Conservation (phyloP, 306 rosid species). For the Cucurbita maxima region DNA sequence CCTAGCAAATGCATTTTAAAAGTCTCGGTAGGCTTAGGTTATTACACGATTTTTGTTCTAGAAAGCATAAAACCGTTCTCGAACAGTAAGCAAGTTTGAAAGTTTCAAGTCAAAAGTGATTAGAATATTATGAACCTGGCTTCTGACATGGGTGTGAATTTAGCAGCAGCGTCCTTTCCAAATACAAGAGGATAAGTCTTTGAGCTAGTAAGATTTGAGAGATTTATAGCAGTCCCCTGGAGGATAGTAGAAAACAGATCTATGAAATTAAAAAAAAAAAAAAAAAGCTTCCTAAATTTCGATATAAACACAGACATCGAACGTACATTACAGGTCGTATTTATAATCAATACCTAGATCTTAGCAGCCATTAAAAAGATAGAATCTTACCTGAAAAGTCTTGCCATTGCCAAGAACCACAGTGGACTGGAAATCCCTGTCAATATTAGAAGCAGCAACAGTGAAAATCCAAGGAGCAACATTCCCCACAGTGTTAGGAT, state of each 20-base stretch:
- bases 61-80: not conserved
- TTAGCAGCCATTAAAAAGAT: not conserved
- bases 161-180: slow-evolving; percentile 49
- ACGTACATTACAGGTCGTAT: not conserved
- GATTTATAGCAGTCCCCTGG: slow-evolving; percentile 66
- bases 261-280: not conserved
- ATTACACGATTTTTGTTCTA: not conserved
- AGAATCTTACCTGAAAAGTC: slow-evolving; percentile 30
- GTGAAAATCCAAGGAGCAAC: slow-evolving; percentile 93
- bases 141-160: slow-evolving; percentile 56
- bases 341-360: not conserved
- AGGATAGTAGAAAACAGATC: slow-evolving; percentile 12
- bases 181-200: slow-evolving; percentile 52
- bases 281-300: not conserved
- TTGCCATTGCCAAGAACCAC: slow-evolving; percentile 63
- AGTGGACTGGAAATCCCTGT: slow-evolving; percentile 56
- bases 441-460: slow-evolving; percentile 85
- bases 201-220: slow-evolving; percentile 50
- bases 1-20: too few relatives aligned
- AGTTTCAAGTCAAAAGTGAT: not conserved
- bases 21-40: too few relatives aligned
- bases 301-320: not conserved
- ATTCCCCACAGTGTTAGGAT: slow-evolving; percentile 55
- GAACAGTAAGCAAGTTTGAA: not conserved
- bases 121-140: slow-evolving; percentile 46